Conservation (phyloP, 306 rosid species). For the Psophocarpus tetragonolobus region DNA sequence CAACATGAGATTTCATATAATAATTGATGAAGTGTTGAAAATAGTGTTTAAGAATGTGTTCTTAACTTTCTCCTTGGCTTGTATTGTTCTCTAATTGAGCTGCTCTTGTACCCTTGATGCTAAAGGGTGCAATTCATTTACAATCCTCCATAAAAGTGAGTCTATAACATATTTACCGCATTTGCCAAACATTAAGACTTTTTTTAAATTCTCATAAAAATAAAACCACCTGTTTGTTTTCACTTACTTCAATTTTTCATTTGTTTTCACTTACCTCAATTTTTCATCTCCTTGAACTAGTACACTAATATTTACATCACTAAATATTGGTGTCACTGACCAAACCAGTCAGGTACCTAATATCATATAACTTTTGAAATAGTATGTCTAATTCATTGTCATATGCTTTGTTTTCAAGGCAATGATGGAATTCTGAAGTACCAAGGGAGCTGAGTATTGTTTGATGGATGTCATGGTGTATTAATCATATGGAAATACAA, state of each 20-base stretch:
- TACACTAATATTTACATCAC: background rate
- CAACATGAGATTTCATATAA: background rate
- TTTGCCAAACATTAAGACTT: background rate
- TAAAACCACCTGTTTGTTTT: background rate
- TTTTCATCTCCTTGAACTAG: slow-evolving; percentile 1
- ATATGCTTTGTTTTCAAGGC: slow-evolving; percentile 22
- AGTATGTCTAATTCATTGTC: background rate
- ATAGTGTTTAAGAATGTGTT: too few species aligned
- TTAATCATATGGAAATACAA: slow-evolving; percentile 7
- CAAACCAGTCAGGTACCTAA: background rate
- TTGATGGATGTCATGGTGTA: slow-evolving; percentile 8
- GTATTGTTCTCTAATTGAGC: too few species aligned
- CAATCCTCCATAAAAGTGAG: background rate
- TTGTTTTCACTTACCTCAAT: background rate
- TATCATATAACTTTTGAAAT: background rate
- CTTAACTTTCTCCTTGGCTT: too few species aligned
- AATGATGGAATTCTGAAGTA: slow-evolving; percentile 23
- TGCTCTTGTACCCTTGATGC: too few species aligned
- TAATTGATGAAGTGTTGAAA: too few species aligned
- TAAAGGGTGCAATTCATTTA: background rate
- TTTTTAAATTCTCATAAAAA: background rate
- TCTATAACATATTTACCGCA: background rate
- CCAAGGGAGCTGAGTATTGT: slow-evolving; percentile 3
- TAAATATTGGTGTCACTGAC: background rate
- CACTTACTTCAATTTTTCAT: background rate